Percentiles rank a stretch among this genome's conserved stretches.
phyloP scores from a whole-genome alignment of 495 filamentous ascomycete genomes.

The Zalerion maritima region DNA sequence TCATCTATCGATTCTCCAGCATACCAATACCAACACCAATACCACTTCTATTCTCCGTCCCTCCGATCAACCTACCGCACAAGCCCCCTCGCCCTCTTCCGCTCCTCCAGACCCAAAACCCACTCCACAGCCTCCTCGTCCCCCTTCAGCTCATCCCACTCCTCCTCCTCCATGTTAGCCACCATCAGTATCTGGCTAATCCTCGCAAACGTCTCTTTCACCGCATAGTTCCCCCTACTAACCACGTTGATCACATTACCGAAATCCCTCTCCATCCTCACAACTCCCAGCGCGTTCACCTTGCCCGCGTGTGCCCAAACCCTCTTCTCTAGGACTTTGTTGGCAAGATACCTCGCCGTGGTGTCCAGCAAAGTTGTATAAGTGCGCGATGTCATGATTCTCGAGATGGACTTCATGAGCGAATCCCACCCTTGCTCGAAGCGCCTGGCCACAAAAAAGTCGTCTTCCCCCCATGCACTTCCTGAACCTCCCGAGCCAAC shows the following conservation, averaged over 20 bases:
- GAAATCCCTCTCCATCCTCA: constrained; percentile 79
- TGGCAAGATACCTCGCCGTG: constrained; percentile 55
- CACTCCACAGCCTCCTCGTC: constrained; percentile 34
- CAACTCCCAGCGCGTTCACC: constrained; percentile 70
- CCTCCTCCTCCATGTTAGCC: constrained; percentile 94
- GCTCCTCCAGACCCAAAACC: constrained; percentile 41
- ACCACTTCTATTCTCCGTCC: no score
- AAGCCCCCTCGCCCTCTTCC: constrained; percentile 34
- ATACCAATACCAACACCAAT: no score
- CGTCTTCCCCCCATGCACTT: constrained; percentile 22
- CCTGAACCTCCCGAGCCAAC: constrained; percentile 10
- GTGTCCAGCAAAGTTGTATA: constrained; percentile 57
- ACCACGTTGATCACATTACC: constrained; percentile 63
- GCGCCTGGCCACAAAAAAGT: constrained; percentile 49
- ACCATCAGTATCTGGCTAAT: constrained; percentile 77
- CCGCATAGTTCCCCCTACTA: constrained; percentile 60
- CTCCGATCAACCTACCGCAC: no score
- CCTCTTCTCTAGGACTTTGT: constrained; percentile 69
- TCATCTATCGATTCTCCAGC: no score
- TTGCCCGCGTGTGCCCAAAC: constrained; percentile 73
- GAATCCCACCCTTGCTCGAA: constrained; percentile 77
- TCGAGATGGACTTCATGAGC: constrained; percentile 65
- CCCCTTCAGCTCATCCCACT: constrained; percentile 63
- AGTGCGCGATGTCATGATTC: constrained; percentile 62
- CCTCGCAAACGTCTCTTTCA: constrained; percentile 65